A percentile compares a stretch with the other conserved stretches of the same genome.
Conservation (phyloP, 495 filamentous ascomycete species). For the Cudoniella acicularis region DNA sequence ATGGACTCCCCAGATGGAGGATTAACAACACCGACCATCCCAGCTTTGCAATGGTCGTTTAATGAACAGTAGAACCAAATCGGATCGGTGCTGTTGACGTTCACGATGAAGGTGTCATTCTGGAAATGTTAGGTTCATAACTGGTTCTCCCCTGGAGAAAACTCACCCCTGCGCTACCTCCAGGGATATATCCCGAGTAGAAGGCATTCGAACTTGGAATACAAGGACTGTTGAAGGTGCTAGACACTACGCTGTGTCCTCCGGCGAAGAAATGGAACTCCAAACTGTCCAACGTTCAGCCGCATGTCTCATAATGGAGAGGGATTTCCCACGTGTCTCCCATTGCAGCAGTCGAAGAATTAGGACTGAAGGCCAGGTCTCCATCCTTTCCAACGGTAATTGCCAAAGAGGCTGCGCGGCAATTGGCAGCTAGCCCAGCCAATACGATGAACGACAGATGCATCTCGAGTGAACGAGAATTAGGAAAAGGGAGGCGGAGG, state of each 20-base stretch:
- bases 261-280: constrained; percentile 65
- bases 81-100: constrained; percentile 38
- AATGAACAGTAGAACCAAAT: constrained; percentile 49
- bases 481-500: too few relatives aligned
- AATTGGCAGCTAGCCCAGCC: too few relatives aligned
- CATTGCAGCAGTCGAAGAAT: constrained; percentile 45
- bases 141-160: constrained; percentile 26
- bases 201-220: constrained; percentile 37
- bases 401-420: constrained; percentile 2
- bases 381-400: constrained; percentile 15
- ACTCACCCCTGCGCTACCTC: constrained; percentile 15
- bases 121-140: constrained; percentile 17
- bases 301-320: neutral
- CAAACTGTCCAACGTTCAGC: constrained; percentile 34
- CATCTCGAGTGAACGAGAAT: too few relatives aligned
- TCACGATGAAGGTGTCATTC: constrained; percentile 40
- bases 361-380: constrained; percentile 54
- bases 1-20: constrained; percentile 18
- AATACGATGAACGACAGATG: too few relatives aligned
- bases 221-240: constrained; percentile 63
- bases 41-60: constrained; percentile 36
- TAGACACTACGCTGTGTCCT: constrained; percentile 63
- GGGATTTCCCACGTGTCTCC: constrained; percentile 41
- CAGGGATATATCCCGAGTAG: constrained; percentile 40
- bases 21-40: constrained; percentile 49